These are phyloP conservation scores for Bretschneidera sinensis DNA, from an alignment of 345 rosid genomes.

Conservation along the genomic window DNA sequence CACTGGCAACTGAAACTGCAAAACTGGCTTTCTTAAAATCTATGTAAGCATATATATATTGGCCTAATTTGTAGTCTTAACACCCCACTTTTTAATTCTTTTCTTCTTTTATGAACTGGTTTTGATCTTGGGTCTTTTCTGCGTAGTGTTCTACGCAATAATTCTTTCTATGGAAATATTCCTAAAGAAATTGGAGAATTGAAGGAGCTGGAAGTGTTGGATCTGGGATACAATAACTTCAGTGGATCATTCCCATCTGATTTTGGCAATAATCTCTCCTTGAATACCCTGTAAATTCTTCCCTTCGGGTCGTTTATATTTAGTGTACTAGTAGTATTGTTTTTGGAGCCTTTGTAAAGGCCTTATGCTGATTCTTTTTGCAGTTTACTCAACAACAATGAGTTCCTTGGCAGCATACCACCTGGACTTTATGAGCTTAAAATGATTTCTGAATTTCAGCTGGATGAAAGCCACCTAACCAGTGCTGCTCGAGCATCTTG, in stretches of 20 bases:
- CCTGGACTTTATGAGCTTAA: constrained; percentile 36
- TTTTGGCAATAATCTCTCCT: constrained; percentile 30
- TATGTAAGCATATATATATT: constrained; percentile 49
- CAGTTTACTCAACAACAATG: constrained; percentile 55
- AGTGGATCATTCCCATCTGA: constrained; percentile 48
- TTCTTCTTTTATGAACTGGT: not conserved
- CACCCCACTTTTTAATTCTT: not conserved
- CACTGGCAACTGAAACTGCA: constrained; percentile 67
- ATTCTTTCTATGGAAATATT: constrained; percentile 60
- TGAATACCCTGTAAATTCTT: constrained; percentile 43
- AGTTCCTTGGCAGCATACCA: constrained; percentile 33
- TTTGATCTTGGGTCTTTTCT: constrained; percentile 8
- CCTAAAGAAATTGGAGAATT: constrained; percentile 68
- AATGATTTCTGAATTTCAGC: constrained; percentile 38
- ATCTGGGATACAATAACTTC: constrained; percentile 77
- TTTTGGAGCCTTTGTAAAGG: constrained; percentile 12
- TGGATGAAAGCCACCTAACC: constrained; percentile 30
- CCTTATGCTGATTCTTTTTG: constrained; percentile 5
- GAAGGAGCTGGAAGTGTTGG: constrained; percentile 73
- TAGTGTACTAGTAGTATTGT: not conserved
- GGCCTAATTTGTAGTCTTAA: not conserved
- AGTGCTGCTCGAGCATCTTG: constrained; percentile 20
- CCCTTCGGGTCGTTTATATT: no score
- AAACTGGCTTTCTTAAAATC: constrained; percentile 53
- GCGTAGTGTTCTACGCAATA: constrained; percentile 70